Conservation (phyloP, 768 basidiomycete species). For the Harrya chromipes region DNA sequence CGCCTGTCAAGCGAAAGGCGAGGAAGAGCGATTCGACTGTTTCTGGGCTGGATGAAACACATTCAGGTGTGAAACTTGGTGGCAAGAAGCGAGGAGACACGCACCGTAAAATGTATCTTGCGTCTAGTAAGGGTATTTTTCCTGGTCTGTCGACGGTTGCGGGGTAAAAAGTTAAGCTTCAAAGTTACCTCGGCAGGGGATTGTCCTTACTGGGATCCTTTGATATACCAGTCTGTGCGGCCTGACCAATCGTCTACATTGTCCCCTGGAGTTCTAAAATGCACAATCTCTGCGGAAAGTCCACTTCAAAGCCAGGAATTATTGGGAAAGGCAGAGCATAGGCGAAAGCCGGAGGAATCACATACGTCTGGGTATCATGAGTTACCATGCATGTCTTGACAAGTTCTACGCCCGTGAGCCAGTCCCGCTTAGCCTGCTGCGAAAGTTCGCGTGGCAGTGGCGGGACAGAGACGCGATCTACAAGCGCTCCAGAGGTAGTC, state of each 20-base stretch:
- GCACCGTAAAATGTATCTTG: constrained; percentile 87
- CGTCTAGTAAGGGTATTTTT: constrained; percentile 58
- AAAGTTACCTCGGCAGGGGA: not conserved
- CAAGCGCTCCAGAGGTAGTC: constrained; percentile 57
- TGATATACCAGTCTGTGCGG: constrained; percentile 85
- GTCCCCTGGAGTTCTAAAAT: constrained; percentile 70
- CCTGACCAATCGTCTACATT: constrained; percentile 42
- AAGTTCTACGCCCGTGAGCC: constrained; percentile 76
- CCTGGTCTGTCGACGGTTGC: constrained; percentile 20
- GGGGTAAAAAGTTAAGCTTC: constrained; percentile 1
- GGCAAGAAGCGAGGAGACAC: constrained; percentile 15
- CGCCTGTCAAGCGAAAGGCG: constrained; percentile 86
- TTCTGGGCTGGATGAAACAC: constrained; percentile 62
- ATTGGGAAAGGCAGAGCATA: not conserved
- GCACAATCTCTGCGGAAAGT: constrained; percentile 84
- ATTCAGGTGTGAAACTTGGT: not conserved
- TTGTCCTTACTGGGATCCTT: constrained; percentile 58
- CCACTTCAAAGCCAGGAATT: constrained; percentile 46
- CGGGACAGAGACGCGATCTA: constrained; percentile 58
- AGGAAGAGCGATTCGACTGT: constrained; percentile 93
- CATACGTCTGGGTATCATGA: constrained; percentile 80
- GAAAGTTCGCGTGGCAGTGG: constrained; percentile 64
- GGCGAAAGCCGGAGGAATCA: constrained; percentile 5
- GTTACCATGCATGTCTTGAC: constrained; percentile 87
- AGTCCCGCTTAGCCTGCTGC: constrained; percentile 65